Conservation (phyloP, 2,329 filamentous ascomycete genomes). For the Aureobasidium sp. region DNA sequence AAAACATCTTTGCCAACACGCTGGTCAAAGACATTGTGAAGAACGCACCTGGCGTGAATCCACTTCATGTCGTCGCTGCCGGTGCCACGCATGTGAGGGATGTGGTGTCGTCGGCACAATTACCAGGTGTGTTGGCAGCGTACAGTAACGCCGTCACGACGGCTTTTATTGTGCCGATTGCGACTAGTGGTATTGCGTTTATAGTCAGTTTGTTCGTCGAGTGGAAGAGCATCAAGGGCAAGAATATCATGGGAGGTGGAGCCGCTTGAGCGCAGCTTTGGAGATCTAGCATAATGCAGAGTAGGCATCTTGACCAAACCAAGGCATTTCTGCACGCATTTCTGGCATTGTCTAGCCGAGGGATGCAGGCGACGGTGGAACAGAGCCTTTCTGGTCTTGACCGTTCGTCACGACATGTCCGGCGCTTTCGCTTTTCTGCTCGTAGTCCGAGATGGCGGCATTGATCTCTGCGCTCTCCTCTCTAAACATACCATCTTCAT, state of each 20-base stretch:
- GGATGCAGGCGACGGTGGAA: neutral
- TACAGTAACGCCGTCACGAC: slow-evolving; percentile 57
- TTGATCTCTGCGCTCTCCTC: neutral
- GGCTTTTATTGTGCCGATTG: slow-evolving; percentile 55
- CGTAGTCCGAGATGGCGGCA: neutral
- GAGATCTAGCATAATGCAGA: no score
- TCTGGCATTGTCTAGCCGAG: neutral
- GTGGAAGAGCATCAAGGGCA: slow-evolving; percentile 57
- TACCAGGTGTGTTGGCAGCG: slow-evolving; percentile 50
- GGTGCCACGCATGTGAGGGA: slow-evolving; percentile 39
- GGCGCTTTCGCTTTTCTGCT: neutral
- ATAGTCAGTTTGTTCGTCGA: slow-evolving; percentile 52
- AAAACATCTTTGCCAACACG: slow-evolving; percentile 47
- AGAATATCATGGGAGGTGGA: slow-evolving; percentile 31
- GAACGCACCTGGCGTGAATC: slow-evolving; percentile 34
- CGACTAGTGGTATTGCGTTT: slow-evolving; percentile 47
- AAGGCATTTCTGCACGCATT: no score
- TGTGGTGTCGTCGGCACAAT: slow-evolving; percentile 32
- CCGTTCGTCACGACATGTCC: neutral
- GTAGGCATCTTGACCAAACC: no score
- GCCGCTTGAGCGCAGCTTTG: neutral
- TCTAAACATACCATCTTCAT: neutral
- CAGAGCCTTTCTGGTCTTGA: neutral
- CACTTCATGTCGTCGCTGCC: slow-evolving; percentile 31
- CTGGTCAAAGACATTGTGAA: slow-evolving; percentile 48